Percentiles rank a stretch among this genome's conserved stretches.
Conservation (phyloP, 148 eudicot genomes). For the Vaccinium corymbosum region DNA sequence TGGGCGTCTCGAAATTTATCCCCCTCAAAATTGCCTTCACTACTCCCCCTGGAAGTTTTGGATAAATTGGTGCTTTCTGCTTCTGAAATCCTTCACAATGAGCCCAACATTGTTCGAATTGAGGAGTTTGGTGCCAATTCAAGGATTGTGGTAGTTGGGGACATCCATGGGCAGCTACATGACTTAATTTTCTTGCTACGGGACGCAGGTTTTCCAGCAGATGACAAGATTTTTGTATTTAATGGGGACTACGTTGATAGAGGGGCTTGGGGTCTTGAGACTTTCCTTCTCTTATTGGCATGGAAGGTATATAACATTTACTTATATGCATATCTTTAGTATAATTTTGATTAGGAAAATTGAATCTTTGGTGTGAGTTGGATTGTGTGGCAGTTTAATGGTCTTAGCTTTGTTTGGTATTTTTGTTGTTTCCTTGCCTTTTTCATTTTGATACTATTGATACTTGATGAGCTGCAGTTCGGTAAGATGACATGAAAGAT, state of each 20-base stretch:
- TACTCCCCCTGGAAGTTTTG: slow-evolving; percentile 58
- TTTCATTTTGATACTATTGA: background rate
- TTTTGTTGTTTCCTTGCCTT: background rate
- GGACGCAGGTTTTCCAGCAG: background rate
- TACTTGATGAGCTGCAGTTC: background rate
- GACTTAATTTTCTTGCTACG: background rate
- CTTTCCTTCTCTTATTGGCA: slow-evolving; percentile 63
- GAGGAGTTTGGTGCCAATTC: slow-evolving; percentile 35
- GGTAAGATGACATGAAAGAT: background rate
- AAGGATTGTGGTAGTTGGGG: slow-evolving; percentile 78
- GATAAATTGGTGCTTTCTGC: slow-evolving; percentile 53
- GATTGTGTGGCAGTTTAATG: background rate
- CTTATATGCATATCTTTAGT: background rate
- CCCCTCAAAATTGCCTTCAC: slow-evolving; percentile 45
- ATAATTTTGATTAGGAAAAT: too few species aligned
- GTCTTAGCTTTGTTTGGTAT: background rate
- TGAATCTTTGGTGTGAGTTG: background rate
- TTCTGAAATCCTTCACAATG: slow-evolving; percentile 69
- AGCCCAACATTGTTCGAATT: slow-evolving; percentile 73
- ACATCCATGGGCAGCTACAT: slow-evolving; percentile 29
- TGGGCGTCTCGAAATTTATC: slow-evolving; percentile 35
- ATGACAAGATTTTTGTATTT: slow-evolving; percentile 45
- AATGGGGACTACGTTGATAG: slow-evolving; percentile 98
- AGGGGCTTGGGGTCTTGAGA: slow-evolving; percentile 54
- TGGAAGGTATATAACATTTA: slow-evolving; percentile 65